These are phyloP conservation scores for Hyphodiscus sp. DNA, from an alignment of 2,329 filamentous ascomycete species.

Conservation along the genomic window DNA sequence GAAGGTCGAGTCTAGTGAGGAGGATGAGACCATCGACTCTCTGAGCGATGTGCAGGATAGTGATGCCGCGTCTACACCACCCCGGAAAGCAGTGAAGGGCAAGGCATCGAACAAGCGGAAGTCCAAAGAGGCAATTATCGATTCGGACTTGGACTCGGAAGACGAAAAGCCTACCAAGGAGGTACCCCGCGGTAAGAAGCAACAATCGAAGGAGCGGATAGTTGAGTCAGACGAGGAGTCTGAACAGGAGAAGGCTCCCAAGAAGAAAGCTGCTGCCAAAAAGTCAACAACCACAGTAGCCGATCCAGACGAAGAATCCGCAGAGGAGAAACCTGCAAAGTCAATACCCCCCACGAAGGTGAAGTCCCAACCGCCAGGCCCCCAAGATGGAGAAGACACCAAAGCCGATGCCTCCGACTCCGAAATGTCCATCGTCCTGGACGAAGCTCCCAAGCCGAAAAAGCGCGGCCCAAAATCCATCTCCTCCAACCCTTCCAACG, in stretches of 20 bases:
- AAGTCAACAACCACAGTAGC: not conserved
- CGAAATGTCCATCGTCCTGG: constrained; percentile 70
- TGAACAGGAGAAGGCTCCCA: constrained; percentile 1
- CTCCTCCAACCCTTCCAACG: constrained; percentile 24
- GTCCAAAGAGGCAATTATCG: not conserved
- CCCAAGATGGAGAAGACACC: constrained; percentile 3
- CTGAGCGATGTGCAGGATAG: constrained; percentile 2
- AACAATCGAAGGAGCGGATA: not conserved
- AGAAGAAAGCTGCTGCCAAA: not conserved
- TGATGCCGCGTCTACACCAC: not conserved
- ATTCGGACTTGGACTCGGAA: constrained; percentile 1
- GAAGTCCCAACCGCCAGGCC: not conserved
- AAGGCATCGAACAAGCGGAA: not conserved
- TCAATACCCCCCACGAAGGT: not conserved
- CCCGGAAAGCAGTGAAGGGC: not conserved
- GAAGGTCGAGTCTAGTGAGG: constrained; percentile 17
- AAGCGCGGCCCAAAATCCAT: constrained; percentile 18
- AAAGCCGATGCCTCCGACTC: constrained; percentile 40
- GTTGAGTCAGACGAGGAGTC: constrained; percentile 1
- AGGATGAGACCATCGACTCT: constrained; percentile 6
- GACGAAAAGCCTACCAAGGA: constrained; percentile 1
- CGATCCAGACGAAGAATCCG: constrained; percentile 25
- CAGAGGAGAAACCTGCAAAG: constrained; percentile 19
- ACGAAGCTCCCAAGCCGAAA: constrained; percentile 38
- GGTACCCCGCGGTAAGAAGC: not conserved